Evolutionary conservation across 768 basidiomycete genomes (phyloP).

Genomic region (Boletus rex-veris): DNA sequence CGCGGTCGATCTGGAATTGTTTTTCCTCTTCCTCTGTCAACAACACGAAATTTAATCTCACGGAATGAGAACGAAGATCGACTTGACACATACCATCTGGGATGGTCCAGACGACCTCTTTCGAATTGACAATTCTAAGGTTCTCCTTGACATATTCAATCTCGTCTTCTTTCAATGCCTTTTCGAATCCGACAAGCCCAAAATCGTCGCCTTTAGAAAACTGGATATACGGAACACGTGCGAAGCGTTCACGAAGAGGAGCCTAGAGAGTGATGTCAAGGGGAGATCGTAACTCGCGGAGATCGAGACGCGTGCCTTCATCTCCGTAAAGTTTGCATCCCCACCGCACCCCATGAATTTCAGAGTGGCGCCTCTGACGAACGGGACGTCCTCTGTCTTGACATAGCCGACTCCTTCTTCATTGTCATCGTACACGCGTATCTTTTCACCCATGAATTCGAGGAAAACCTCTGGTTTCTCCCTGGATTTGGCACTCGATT

Average conservation of each 20-base stretch:
- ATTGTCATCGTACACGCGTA: slow-evolving; percentile 52
- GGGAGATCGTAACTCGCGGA: neutral
- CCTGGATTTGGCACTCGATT: slow-evolving; percentile 33
- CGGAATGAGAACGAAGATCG: neutral
- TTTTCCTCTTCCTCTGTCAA: slow-evolving; percentile 66
- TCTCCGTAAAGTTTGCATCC: slow-evolving; percentile 60
- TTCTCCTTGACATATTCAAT: slow-evolving; percentile 64
- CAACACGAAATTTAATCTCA: neutral
- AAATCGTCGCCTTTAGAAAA: slow-evolving; percentile 42
- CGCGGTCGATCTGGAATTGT: slow-evolving; percentile 70
- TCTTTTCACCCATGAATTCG: slow-evolving; percentile 69
- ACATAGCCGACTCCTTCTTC: slow-evolving; percentile 49
- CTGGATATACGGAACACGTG: slow-evolving; percentile 46
- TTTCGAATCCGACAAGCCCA: slow-evolving; percentile 56
- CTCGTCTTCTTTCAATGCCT: slow-evolving; percentile 67
- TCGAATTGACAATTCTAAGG: slow-evolving; percentile 60
- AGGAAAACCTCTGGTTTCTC: slow-evolving; percentile 60
- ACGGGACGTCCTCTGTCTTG: slow-evolving; percentile 41
- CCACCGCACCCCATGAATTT: slow-evolving; percentile 51
- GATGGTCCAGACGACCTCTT: slow-evolving; percentile 60
- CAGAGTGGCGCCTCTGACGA: slow-evolving; percentile 43
- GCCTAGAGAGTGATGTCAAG: slow-evolving; percentile 27
- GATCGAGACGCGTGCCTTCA: slow-evolving; percentile 38
- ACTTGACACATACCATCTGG: slow-evolving; percentile 49
- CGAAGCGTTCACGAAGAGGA: slow-evolving; percentile 46